Conservation (phyloP, 768 basidiomycete genomes). For the Amanita rubescens region DNA sequence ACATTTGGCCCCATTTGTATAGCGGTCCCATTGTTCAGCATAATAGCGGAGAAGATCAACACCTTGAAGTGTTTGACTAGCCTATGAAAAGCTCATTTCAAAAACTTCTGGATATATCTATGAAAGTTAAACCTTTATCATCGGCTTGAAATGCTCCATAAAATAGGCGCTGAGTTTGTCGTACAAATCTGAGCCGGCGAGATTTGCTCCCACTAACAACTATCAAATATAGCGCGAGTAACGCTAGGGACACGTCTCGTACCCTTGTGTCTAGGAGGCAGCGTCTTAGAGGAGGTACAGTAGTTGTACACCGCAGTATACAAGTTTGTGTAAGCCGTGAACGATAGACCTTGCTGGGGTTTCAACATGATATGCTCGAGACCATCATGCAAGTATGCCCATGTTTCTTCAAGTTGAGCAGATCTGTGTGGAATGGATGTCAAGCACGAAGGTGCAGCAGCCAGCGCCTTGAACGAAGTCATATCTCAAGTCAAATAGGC, state of each 20-base stretch:
- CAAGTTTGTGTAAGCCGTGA: slow-evolving; percentile 63
- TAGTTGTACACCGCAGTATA: slow-evolving; percentile 98
- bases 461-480: slow-evolving; percentile 18
- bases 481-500: no score
- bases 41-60: slow-evolving; percentile 89
- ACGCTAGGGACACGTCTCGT: no score
- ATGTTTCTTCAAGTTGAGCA: slow-evolving; percentile 81
- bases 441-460: slow-evolving; percentile 24
- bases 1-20: slow-evolving; percentile 94
- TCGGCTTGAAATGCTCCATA: slow-evolving; percentile 70
- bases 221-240: no score
- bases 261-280: slow-evolving; percentile 64
- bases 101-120: slow-evolving; percentile 1
- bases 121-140: slow-evolving; percentile 34
- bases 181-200: slow-evolving; percentile 97
- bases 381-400: slow-evolving; percentile 75
- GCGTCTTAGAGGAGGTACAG: slow-evolving; percentile 88
- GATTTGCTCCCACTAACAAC: slow-evolving; percentile 94
- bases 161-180: slow-evolving; percentile 90
- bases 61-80: slow-evolving; percentile 76
- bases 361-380: slow-evolving; percentile 93
- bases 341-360: slow-evolving; percentile 73
- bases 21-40: slow-evolving; percentile 89
- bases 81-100: slow-evolving; percentile 37
- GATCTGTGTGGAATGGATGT: slow-evolving; percentile 52